Conservation (phyloP, 2,329 filamentous ascomycete species). For the Whalleya microplaca region DNA sequence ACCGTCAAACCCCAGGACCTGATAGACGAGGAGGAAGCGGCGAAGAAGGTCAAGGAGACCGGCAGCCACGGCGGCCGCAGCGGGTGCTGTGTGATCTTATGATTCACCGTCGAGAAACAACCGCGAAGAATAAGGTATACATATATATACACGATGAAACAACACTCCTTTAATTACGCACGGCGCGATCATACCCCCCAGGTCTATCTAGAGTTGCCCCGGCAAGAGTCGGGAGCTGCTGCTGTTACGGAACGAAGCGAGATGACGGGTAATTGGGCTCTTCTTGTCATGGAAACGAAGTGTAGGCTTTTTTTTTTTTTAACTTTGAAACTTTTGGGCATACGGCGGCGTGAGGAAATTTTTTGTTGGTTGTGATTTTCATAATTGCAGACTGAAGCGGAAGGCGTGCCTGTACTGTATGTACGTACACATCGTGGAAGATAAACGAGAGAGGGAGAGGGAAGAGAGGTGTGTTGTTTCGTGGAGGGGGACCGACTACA, state of each 20-base stretch:
- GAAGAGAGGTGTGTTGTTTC: constrained; percentile 10
- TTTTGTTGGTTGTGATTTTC: constrained; percentile 8
- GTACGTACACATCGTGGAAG: no score
- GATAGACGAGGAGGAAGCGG: constrained; percentile 69
- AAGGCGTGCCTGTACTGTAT: not conserved
- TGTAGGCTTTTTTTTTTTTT: not conserved
- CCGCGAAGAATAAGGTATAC: not conserved
- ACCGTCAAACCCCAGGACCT: constrained; percentile 76
- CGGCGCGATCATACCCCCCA: constrained; percentile 15
- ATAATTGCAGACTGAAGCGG: constrained; percentile 24
- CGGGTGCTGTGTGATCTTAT: constrained; percentile 42
- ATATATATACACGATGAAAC: constrained; percentile 6
- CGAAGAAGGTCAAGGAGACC: constrained; percentile 59
- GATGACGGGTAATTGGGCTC: constrained; percentile 19
- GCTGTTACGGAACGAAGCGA: constrained; percentile 7
- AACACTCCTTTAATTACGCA: constrained; percentile 12
- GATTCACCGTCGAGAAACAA: constrained; percentile 12
- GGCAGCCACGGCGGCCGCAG: constrained; percentile 31
- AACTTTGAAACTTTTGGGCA: constrained; percentile 17
- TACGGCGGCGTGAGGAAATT: constrained; percentile 25
- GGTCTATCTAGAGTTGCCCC: constrained; percentile 14
- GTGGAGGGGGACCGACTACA: constrained; percentile 8
- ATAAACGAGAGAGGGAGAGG: not conserved
- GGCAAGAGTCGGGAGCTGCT: constrained; percentile 2
- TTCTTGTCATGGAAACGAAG: constrained; percentile 22